A percentile compares a stretch with the other conserved stretches of the same genome.
Evolutionary conservation across 805 yeast species (phyloP).

Genomic region (Metschnikowia rubicola): DNA sequence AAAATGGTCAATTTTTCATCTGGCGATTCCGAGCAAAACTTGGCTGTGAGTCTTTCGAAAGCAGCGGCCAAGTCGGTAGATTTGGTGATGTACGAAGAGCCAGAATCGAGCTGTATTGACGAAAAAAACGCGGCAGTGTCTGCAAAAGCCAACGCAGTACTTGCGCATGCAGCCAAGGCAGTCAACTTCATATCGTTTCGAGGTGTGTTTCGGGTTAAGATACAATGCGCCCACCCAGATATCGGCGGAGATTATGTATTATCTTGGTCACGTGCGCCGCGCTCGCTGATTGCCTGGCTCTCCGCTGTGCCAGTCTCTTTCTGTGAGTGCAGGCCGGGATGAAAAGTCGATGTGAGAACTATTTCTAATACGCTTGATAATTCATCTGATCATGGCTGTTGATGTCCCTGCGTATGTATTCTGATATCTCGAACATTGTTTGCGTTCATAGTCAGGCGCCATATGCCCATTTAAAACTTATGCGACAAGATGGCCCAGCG

Average conservation of each 20-base stretch:
- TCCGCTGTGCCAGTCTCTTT: background rate
- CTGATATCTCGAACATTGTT: background rate
- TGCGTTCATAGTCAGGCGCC: background rate
- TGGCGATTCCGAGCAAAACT: conserved; percentile 17
- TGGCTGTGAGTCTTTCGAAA: conserved; percentile 17
- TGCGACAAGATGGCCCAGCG: too few species aligned
- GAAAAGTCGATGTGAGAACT: background rate
- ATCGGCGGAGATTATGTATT: too few species aligned
- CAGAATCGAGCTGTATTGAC: conserved; percentile 4
- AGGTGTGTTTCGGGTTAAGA: background rate
- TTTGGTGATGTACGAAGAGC: conserved; percentile 22
- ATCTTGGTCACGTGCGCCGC: conserved; percentile 11
- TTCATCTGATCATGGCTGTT: conserved; percentile 12
- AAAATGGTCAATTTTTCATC: conserved; percentile 22
- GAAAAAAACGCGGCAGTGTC: conserved; percentile 19
- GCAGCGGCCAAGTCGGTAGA: conserved; percentile 18
- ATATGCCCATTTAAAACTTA: too few species aligned
- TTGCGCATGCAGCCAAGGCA: conserved; percentile 15
- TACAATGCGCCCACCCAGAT: too few species aligned
- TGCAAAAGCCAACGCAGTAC: conserved; percentile 17
- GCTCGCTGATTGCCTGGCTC: background rate
- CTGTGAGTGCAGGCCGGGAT: conserved; percentile 4
- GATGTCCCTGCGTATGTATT: conserved; percentile 21
- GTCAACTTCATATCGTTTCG: conserved; percentile 11
- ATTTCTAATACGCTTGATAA: too few species aligned